Evolutionary conservation across 2,329 filamentous ascomycete genomes (phyloP).

Genomic region (Alternaria atra): DNA sequence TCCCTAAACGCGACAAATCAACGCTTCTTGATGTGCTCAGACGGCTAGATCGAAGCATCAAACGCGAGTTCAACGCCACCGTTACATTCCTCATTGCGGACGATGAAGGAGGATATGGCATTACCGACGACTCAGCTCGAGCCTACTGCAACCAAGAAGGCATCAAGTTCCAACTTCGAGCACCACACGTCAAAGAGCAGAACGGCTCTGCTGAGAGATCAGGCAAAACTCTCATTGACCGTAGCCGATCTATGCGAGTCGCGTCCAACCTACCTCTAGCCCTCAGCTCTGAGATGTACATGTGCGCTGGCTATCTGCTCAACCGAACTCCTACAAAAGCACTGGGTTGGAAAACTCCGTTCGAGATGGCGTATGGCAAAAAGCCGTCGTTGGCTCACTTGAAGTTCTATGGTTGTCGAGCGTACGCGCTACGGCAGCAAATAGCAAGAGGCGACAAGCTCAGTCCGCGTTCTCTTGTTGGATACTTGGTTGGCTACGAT

Average conservation of each 20-base stretch:
- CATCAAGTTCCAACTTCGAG: too few species aligned
- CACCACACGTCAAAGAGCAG: too few species aligned
- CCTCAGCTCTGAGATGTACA: constrained; percentile 17
- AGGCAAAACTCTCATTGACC: constrained; percentile 17
- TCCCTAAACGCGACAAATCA: too few species aligned
- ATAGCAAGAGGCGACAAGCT: too few species aligned
- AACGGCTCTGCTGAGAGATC: constrained; percentile 20
- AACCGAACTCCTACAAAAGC: constrained; percentile 22
- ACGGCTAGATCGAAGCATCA: too few species aligned
- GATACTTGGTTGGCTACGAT: too few species aligned
- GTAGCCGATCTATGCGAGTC: constrained; percentile 7
- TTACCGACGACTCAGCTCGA: too few species aligned
- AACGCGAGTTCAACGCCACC: constrained; percentile 17
- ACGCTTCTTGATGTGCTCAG: too few species aligned
- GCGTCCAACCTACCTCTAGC: constrained; percentile 11
- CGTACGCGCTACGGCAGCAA: constrained; percentile 1
- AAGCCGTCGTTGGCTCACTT: constrained; percentile 20
- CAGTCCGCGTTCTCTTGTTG: too few species aligned
- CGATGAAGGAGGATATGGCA: constrained; percentile 10
- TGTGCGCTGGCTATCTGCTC: constrained; percentile 19
- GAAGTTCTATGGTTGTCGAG: constrained; percentile 16
- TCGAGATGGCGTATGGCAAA: constrained; percentile 16
- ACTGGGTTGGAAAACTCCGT: constrained; percentile 27
- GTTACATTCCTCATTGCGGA: constrained; percentile 20
- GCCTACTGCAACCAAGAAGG: too few species aligned